A percentile compares a stretch with the other conserved stretches of the same genome.
Evolutionary conservation across 768 basidiomycete species (phyloP).

Genomic region (Phlebiopsis flavidoalba): DNA sequence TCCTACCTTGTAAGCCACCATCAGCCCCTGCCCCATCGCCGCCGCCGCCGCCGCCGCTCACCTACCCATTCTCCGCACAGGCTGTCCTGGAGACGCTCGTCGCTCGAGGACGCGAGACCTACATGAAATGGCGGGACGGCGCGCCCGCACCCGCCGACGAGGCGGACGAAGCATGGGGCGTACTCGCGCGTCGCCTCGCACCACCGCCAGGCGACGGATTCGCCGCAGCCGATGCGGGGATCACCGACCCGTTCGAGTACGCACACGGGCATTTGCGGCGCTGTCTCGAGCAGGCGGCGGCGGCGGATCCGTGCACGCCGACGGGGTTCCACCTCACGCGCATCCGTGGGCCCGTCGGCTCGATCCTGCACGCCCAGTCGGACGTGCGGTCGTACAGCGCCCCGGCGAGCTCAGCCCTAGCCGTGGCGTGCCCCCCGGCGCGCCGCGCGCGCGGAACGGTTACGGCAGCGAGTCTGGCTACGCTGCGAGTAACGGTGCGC

Average conservation of each 20-base stretch:
- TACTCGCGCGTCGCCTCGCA: slow-evolving; percentile 18
- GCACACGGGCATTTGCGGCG: slow-evolving; percentile 20
- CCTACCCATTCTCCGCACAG: slow-evolving; percentile 25
- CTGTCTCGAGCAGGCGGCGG: slow-evolving; percentile 17
- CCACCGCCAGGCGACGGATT: slow-evolving; percentile 1
- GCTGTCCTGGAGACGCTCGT: slow-evolving; percentile 51
- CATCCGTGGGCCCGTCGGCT: slow-evolving; percentile 10
- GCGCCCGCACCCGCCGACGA: slow-evolving; percentile 9
- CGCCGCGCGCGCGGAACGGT: neutral
- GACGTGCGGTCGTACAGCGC: slow-evolving; percentile 11
- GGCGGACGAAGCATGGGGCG: slow-evolving; percentile 17
- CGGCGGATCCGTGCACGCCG: slow-evolving; percentile 13
- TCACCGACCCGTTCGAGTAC: slow-evolving; percentile 16
- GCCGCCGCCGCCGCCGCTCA: neutral
- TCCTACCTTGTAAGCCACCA: slow-evolving; percentile 51
- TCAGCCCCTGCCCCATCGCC: neutral
- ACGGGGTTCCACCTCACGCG: slow-evolving; percentile 13
- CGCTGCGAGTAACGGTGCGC: neutral
- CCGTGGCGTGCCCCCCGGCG: neutral
- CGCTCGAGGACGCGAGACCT: slow-evolving; percentile 44
- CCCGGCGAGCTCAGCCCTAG: neutral
- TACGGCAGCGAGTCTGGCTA: neutral
- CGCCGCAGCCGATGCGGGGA: slow-evolving; percentile 6
- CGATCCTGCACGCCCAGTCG: slow-evolving; percentile 8
- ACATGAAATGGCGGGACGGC: slow-evolving; percentile 34